Evolutionary conservation across 805 yeast genomes (phyloP).

Genomic region (Saccharomyces jurei): DNA sequence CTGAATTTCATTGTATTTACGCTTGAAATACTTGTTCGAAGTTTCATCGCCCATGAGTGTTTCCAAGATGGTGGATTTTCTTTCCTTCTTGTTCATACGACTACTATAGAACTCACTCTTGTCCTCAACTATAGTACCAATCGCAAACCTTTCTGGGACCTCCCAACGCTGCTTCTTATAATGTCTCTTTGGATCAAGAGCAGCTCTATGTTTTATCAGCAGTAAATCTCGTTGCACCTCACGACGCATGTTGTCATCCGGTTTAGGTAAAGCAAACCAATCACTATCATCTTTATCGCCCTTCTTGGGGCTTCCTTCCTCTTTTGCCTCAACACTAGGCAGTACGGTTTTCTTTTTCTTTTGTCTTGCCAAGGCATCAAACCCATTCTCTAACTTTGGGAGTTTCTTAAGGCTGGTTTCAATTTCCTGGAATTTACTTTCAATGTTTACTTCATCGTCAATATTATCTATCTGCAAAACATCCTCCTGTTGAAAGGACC

Average conservation of each 20-base stretch:
- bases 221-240: slow-evolving; percentile 64
- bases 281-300: slow-evolving; percentile 34
- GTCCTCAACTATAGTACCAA: slow-evolving; percentile 83
- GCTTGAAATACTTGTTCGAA: slow-evolving; percentile 69
- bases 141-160: slow-evolving; percentile 71
- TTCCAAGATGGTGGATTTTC: slow-evolving; percentile 73
- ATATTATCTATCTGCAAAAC: slow-evolving; percentile 10
- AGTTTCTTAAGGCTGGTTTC: slow-evolving; percentile 21
- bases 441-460: slow-evolving; percentile 11
- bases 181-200: slow-evolving; percentile 90
- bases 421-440: slow-evolving; percentile 22
- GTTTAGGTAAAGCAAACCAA: slow-evolving; percentile 79
- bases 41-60: slow-evolving; percentile 71
- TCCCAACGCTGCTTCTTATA: slow-evolving; percentile 81
- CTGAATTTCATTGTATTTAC: slow-evolving; percentile 78
- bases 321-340: neutral
- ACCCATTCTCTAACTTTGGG: slow-evolving; percentile 25
- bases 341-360: neutral
- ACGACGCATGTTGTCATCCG: slow-evolving; percentile 56
- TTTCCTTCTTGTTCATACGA: slow-evolving; percentile 58
- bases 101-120: slow-evolving; percentile 60
- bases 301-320: neutral
- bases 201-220: slow-evolving; percentile 77
- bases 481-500: slow-evolving; percentile 5
- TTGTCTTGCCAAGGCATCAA: slow-evolving; percentile 19